Conservation (phyloP, 768 basidiomycete genomes). For the Suillus clintonianus region DNA sequence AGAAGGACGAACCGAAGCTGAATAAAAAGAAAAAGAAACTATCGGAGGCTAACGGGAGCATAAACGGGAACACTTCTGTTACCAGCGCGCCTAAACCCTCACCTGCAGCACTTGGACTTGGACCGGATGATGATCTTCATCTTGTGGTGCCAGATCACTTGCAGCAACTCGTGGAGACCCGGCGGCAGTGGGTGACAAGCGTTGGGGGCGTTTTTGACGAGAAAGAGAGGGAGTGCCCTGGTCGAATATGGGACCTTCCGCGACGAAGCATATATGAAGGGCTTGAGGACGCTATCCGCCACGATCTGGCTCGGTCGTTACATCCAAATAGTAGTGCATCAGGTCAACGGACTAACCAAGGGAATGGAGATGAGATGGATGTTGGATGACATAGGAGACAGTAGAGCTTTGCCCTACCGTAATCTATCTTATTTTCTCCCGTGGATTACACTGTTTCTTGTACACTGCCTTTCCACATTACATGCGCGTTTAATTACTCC, state of each 20-base stretch:
- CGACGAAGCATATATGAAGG: conserved; percentile 74
- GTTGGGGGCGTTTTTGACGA: conserved; percentile 77
- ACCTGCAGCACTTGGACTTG: conserved; percentile 71
- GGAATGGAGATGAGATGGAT: conserved; percentile 65
- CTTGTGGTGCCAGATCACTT: conserved; percentile 69
- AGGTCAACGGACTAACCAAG: conserved; percentile 36
- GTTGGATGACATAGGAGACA: conserved; percentile 46
- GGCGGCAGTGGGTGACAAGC: conserved; percentile 75
- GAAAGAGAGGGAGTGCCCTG: conserved; percentile 65
- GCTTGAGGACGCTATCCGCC: conserved; percentile 63
- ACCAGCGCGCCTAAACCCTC: conserved; percentile 54
- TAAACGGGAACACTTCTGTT: conserved; percentile 30
- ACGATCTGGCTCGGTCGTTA: conserved; percentile 30
- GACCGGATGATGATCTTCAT: conserved; percentile 64
- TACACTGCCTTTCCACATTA: conserved; percentile 23
- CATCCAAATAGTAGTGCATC: conserved; percentile 21
- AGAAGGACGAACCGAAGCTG: conserved; percentile 75
- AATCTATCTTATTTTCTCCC: conserved; percentile 28
- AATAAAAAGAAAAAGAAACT: conserved; percentile 75
- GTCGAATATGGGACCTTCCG: conserved; percentile 80
- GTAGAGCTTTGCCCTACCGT: neutral
- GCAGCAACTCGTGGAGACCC: conserved; percentile 69
- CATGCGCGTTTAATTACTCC: conserved; percentile 19
- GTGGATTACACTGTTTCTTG: conserved; percentile 17
- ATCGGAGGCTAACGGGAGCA: conserved; percentile 34